Evolutionary conservation across 305 asterid species (phyloP).

Genomic region (Solanum aculeatissimum): DNA sequence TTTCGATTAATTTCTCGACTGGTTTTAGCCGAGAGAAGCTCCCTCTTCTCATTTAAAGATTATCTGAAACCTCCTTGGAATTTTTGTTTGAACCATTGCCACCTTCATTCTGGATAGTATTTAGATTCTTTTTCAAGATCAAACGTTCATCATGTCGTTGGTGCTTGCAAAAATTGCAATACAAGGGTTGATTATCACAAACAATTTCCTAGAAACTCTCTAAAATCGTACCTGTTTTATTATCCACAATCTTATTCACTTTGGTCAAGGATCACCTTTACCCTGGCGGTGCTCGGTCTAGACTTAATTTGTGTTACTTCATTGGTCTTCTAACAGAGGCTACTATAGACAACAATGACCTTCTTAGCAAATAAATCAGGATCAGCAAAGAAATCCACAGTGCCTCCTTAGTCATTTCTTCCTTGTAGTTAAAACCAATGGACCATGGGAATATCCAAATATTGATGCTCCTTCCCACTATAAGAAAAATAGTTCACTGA

Average conservation of each 20-base stretch:
- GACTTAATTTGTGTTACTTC: background rate
- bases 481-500: background rate
- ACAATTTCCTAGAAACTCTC: too few relatives aligned
- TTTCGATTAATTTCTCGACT: background rate
- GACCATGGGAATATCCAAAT: background rate
- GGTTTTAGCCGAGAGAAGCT: background rate
- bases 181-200: too few relatives aligned
- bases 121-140: too few relatives aligned
- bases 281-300: background rate
- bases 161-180: too few relatives aligned
- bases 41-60: too few relatives aligned
- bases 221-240: too few relatives aligned
- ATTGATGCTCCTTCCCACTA: background rate
- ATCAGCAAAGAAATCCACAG: background rate
- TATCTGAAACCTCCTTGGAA: too few relatives aligned
- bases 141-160: too few relatives aligned
- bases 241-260: too few relatives aligned
- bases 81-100: too few relatives aligned
- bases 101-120: too few relatives aligned
- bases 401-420: background rate
- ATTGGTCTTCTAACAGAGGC: background rate
- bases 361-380: background rate
- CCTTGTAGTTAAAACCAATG: background rate
- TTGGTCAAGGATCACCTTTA: too few relatives aligned
- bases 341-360: background rate